Evolutionary conservation across 176 grass and related monocot genomes (phyloP).

Genomic region (Hordeum vulgare): DNA sequence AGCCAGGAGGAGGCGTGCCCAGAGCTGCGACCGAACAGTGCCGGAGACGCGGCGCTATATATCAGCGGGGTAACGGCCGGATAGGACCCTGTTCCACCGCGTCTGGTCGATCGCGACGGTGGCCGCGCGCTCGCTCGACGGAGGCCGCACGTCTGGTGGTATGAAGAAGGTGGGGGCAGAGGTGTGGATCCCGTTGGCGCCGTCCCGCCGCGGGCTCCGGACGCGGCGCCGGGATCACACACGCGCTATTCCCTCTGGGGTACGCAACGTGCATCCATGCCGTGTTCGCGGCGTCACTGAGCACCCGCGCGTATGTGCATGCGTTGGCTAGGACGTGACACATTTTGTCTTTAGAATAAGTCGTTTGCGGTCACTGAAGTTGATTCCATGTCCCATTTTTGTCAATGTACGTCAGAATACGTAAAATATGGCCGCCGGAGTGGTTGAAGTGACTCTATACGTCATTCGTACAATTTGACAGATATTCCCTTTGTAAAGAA

Average conservation of each 20-base stretch:
- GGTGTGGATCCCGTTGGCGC: slow-evolving; percentile 13
- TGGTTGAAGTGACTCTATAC: no score
- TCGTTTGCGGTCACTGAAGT: no score
- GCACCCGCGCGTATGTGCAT: neutral
- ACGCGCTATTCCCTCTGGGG: neutral
- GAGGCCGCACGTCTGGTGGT: neutral
- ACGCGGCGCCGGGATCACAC: slow-evolving; percentile 27
- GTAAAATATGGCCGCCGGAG: no score
- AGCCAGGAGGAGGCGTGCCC: neutral
- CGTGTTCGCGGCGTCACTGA: slow-evolving; percentile 16
- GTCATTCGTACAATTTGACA: no score
- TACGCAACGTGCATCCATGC: neutral
- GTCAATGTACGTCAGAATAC: no score
- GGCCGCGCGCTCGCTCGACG: neutral
- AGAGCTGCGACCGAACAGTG: neutral
- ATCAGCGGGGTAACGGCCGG: neutral
- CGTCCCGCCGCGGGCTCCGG: slow-evolving; percentile 16
- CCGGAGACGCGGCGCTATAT: neutral
- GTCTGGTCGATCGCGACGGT: neutral
- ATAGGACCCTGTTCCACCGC: neutral
- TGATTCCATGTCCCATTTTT: no score
- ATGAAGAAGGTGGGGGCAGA: neutral
- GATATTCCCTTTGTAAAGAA: no score
- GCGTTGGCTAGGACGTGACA: neutral
- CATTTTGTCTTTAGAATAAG: no score